Conservation (phyloP, 1,139 yeast species). For the Sporopachydermia cereana region DNA sequence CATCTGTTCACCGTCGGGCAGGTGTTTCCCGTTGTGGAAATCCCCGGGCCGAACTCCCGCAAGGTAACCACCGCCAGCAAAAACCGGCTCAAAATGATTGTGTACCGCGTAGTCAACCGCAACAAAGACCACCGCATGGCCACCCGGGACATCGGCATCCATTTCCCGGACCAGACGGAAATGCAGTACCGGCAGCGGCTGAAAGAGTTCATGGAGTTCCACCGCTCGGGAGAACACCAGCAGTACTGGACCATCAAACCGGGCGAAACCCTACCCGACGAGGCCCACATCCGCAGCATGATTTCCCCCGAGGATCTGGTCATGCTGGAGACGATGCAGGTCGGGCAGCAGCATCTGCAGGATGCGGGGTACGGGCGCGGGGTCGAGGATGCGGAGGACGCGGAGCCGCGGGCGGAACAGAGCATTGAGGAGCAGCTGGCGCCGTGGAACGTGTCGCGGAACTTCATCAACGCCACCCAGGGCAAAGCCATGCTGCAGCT, state of each 20-base stretch:
- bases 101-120: slow-evolving; percentile 73
- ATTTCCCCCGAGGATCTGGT: slow-evolving; percentile 89
- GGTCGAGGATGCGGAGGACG: slow-evolving; percentile 32
- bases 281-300: slow-evolving; percentile 73
- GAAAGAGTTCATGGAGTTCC: slow-evolving; percentile 97
- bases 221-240: slow-evolving; percentile 88
- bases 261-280: slow-evolving; percentile 59
- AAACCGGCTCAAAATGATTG: slow-evolving; percentile 87
- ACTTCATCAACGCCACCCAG: slow-evolving; percentile 87
- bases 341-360: slow-evolving; percentile 74
- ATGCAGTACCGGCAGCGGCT: slow-evolving; percentile 94
- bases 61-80: slow-evolving; percentile 90
- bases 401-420: slow-evolving; percentile 29
- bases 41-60: slow-evolving; percentile 97
- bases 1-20: slow-evolving; percentile 85
- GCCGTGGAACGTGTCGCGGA: slow-evolving; percentile 88
- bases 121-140: slow-evolving; percentile 64
- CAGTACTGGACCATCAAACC: slow-evolving; percentile 90
- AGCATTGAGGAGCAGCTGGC: slow-evolving; percentile 77
- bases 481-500: slow-evolving; percentile 95
- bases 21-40: slow-evolving; percentile 82
- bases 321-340: slow-evolving; percentile 84
- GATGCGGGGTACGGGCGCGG: slow-evolving; percentile 51
- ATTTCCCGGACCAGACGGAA: slow-evolving; percentile 95
- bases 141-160: slow-evolving; percentile 80